Percentiles rank a stretch among this genome's conserved stretches.
phyloP scores from a whole-genome alignment of 495 filamentous ascomycete species.

The Tuber magnatum region DNA sequence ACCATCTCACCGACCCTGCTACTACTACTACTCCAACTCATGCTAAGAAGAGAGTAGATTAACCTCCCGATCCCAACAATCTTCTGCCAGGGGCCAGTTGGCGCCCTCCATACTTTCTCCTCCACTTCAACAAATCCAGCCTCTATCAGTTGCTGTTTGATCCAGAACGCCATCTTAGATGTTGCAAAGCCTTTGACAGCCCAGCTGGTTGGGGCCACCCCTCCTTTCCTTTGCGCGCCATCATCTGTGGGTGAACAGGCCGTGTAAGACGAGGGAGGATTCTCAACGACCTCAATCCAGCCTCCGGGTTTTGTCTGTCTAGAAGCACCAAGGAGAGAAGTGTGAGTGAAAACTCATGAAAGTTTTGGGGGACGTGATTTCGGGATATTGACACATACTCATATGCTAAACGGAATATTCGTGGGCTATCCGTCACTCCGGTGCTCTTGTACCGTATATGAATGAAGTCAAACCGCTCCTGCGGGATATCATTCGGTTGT shows the following conservation, averaged over 20 bases:
- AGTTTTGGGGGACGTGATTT: background rate
- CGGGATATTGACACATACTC: conserved; percentile 25
- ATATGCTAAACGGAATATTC: conserved; percentile 39
- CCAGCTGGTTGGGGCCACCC: conserved; percentile 13
- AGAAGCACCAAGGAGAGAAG: conserved; percentile 5
- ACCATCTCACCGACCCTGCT: conserved; percentile 16
- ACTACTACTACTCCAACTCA: conserved; percentile 34
- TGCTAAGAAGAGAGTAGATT: conserved; percentile 31
- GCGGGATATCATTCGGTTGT: conserved; percentile 28
- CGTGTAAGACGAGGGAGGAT: conserved; percentile 29
- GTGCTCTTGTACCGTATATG: conserved; percentile 39
- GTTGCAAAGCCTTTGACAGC: conserved; percentile 17
- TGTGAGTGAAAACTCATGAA: background rate
- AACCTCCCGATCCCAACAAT: conserved; percentile 36
- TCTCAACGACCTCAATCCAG: conserved; percentile 41
- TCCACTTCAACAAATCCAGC: conserved; percentile 40
- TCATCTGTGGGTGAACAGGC: conserved; percentile 16
- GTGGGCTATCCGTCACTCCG: conserved; percentile 33
- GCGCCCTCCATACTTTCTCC: conserved; percentile 35
- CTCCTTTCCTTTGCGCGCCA: conserved; percentile 26
- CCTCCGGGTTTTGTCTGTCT: conserved; percentile 40
- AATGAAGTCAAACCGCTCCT: conserved; percentile 39
- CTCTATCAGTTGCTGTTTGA: conserved; percentile 36
- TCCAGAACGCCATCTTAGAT: conserved; percentile 38
- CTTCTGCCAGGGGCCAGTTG: conserved; percentile 35